Evolutionary conservation across 352 stramenopile species (phyloP), one percentile per base, ranked within the genome.

Genomic region (Globisporangium uncinulatum): DNA sequence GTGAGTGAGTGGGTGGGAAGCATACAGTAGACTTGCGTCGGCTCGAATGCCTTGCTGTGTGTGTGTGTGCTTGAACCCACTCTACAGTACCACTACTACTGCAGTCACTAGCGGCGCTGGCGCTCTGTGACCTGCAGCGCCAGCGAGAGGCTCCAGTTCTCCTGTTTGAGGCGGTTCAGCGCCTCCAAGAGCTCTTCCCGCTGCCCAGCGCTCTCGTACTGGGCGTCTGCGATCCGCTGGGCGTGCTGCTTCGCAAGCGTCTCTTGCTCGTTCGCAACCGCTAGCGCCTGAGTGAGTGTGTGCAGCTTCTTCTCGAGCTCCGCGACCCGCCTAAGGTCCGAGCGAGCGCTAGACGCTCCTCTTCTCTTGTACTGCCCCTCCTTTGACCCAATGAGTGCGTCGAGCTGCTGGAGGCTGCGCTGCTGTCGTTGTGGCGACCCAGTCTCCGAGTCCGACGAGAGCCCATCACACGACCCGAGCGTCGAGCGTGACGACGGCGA

Each of bases 231-330:
- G 5, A 67, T 55, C 42, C 76, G 55, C 57, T 79, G 62, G 2
- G 70, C 65, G 7, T 74, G 70, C 20, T 70, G 59, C 52, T 90
- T 93, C 1, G 77, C 79, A n/a, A 73, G 39, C 36, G 77, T 90
- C 62, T 93, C 81, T 45, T 92, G 79, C 46, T 90, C 79, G 37
- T 93, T 93, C 2, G 81, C 79, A 11, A 71, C 70, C 19, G 81
- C 80, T 7, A 92, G 64, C 4, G 79, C 83, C 21, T 67, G 66
- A 0, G 69, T 73, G 31, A 84, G 62, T 5, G 65, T 61, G 66
- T 62, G 24, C 66, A 71, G 44, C 69, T 67, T 39, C 61, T 73
- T 54, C 65, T 67, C 43, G 44, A 86, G 50, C 43, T 66, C 63
- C 6, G 53, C 57, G 21, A 87, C 19, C 19, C 19, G 57, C 20